Evolutionary conservation across 768 basidiomycete genomes (phyloP), one percentile per base, ranked within the genome.

Genomic region (Leccinum aurantiacum): DNA sequence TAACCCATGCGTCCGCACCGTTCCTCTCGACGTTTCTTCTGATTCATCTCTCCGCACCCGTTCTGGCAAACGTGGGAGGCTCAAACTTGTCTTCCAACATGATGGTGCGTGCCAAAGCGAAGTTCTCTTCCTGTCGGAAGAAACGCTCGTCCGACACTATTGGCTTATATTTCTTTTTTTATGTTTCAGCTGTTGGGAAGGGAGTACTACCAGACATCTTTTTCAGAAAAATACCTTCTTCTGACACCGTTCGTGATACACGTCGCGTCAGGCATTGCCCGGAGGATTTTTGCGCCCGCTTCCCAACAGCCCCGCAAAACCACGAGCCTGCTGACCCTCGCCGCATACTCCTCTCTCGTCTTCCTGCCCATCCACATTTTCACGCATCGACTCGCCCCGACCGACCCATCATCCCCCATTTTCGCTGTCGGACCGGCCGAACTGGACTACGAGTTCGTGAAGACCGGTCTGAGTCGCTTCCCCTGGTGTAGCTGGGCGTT

Each of bases 381-480:
- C 54, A 83, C 82, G 0, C 90, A 94, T 69, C 85, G 92, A 7
- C 55, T 83, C 29, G 58, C 91, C 87, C 17, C 77, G 78, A 25
- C 71, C 71, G 55, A 74, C 79, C 2, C 57, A 57, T 8, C 67
- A 77, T 2, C 86, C 85, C 22, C 68, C 4, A 62, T 71, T 48
- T 46, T 56, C 10, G 51, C 29, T 31, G 51, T 53, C 19, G 51
- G 51, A 35, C 51, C 51, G 1, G 78, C 88, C 0, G 90, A 94
- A 67, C 81, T 94, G 35, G 87, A 90, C 71, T 93, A 82, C 71
- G 88, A 93, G 63, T 93, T 87, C 70, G 90, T 94, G 58, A 93
- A 93, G 69, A 79, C 82, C 6, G 89, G 84, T 3, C 72, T 93
- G 41, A 77, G 78, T 15, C 74, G 59, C 17, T 91, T 86, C 82